phyloP scores from a whole-genome alignment of 2,329 filamentous ascomycete genomes.

The Coleophoma cylindrospora region DNA sequence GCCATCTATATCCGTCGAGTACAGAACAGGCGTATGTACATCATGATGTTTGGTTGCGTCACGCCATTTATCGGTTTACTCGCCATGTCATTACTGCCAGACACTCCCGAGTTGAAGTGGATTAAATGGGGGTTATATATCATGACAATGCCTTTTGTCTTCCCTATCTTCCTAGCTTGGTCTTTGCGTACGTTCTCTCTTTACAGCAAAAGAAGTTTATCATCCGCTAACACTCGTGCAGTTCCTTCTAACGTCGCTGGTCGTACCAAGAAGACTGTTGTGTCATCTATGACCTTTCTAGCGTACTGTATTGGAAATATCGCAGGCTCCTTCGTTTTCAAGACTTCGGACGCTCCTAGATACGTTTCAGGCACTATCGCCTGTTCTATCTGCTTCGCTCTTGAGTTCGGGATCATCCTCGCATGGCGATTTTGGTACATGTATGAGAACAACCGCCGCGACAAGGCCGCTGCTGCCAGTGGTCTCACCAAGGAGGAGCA shows the following conservation, averaged over 20 bases:
- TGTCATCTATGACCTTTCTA: slow-evolving; percentile 58
- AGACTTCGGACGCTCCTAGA: slow-evolving; percentile 44
- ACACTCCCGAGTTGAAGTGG: slow-evolving; percentile 26
- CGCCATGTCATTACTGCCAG: slow-evolving; percentile 28
- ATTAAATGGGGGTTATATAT: slow-evolving; percentile 30
- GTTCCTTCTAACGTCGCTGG: slow-evolving; percentile 59
- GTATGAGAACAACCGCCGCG: background rate
- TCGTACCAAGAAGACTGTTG: slow-evolving; percentile 57
- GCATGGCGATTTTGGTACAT: background rate
- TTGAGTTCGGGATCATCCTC: background rate
- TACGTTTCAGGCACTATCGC: slow-evolving; percentile 32
- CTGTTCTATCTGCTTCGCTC: background rate
- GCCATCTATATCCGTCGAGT: slow-evolving; percentile 26
- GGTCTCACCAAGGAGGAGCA: background rate
- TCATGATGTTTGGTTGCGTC: slow-evolving; percentile 27
- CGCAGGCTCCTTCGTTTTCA: slow-evolving; percentile 58
- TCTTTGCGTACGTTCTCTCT: slow-evolving; percentile 31
- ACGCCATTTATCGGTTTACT: slow-evolving; percentile 29
- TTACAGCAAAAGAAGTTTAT: too few relatives aligned
- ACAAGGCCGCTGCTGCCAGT: background rate
- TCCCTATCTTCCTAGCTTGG: slow-evolving; percentile 10
- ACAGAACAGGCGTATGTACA: slow-evolving; percentile 24
- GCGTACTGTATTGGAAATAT: slow-evolving; percentile 59
- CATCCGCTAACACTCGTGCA: too few relatives aligned
- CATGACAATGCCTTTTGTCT: slow-evolving; percentile 34